Conservation (phyloP, 1,139 yeast genomes). For the Komagataea norvegica region DNA sequence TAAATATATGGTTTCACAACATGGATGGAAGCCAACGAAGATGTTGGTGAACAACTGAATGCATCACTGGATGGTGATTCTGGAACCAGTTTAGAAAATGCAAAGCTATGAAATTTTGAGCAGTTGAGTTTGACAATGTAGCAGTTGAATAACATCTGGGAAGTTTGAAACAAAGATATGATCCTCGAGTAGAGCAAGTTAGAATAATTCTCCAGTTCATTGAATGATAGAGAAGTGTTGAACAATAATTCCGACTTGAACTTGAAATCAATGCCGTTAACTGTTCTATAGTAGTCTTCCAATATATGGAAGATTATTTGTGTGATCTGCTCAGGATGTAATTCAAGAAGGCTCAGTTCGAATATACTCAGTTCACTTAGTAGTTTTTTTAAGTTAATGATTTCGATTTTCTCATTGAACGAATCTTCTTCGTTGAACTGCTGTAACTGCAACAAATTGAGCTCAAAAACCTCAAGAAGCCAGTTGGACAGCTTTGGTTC, state of each 20-base stretch:
- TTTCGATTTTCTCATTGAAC: constrained; percentile 18
- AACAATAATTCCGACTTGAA: constrained; percentile 7
- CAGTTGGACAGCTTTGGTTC: constrained; percentile 58
- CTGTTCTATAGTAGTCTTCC: constrained; percentile 2
- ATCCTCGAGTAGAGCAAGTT: constrained; percentile 1
- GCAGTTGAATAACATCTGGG: constrained; percentile 6
- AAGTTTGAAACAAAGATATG: constrained; percentile 3
- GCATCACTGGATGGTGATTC: constrained; percentile 1
- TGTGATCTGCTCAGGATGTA: constrained; percentile 25
- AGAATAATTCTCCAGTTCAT: constrained; percentile 1
- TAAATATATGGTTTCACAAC: constrained; percentile 2
- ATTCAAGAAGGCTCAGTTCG: constrained; percentile 21
- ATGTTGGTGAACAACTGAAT: constrained; percentile 4
- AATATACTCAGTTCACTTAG: constrained; percentile 21
- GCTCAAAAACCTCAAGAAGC: constrained; percentile 37
- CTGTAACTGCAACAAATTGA: constrained; percentile 35
- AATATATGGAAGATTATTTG: constrained; percentile 20
- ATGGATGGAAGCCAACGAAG: background rate
- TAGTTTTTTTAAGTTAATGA: constrained; percentile 22
- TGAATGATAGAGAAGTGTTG: background rate
- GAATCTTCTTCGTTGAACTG: constrained; percentile 25
- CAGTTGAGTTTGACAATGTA: constrained; percentile 2
- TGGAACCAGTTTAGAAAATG: constrained; percentile 1
- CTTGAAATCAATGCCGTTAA: constrained; percentile 7
- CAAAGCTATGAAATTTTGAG: constrained; percentile 4